These are phyloP conservation scores for Salmacisia buchloeana DNA, from an alignment of 1,284 basidiomycete species.

Conservation along the genomic window DNA sequence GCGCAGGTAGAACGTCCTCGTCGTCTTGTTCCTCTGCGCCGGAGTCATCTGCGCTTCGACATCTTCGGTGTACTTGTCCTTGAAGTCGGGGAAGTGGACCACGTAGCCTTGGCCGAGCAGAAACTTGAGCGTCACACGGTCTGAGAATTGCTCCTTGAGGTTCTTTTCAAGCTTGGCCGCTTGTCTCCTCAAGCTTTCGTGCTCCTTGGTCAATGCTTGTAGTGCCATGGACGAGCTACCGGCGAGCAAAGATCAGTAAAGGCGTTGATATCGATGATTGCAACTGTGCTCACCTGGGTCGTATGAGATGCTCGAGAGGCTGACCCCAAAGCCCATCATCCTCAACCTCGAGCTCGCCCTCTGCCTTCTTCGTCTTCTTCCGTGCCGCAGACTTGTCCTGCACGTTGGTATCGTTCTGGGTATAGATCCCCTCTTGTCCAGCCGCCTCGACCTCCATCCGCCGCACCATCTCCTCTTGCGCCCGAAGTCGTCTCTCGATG, in stretches of 20 bases:
- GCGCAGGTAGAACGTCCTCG: conserved; percentile 37
- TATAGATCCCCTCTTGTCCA: conserved; percentile 7
- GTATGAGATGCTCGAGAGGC: conserved; percentile 43
- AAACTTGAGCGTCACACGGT: conserved; percentile 29
- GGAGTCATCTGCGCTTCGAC: conserved; percentile 23
- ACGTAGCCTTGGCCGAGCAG: conserved; percentile 45
- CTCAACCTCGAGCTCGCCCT: background rate
- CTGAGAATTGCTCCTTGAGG: conserved; percentile 23
- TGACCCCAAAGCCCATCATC: conserved; percentile 31
- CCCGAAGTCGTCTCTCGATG: conserved; percentile 33
- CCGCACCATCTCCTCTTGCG: conserved; percentile 30
- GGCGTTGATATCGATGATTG: background rate
- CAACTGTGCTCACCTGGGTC: conserved; percentile 20
- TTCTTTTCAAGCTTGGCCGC: conserved; percentile 24
- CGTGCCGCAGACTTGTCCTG: background rate
- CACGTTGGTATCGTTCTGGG: background rate
- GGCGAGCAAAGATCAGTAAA: background rate
- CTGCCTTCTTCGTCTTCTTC: conserved; percentile 7
- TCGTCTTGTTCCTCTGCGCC: conserved; percentile 33
- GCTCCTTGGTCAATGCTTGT: conserved; percentile 20
- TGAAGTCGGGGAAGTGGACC: conserved; percentile 33
- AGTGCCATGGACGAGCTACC: conserved; percentile 26
- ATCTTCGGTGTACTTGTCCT: background rate
- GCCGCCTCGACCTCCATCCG: conserved; percentile 17
- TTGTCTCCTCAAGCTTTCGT: conserved; percentile 20